A percentile compares a stretch with the other conserved stretches of the same genome.
phyloP scores from a whole-genome alignment of 2,329 filamentous ascomycete species.

The Scopulariopsis brevicaulis region DNA sequence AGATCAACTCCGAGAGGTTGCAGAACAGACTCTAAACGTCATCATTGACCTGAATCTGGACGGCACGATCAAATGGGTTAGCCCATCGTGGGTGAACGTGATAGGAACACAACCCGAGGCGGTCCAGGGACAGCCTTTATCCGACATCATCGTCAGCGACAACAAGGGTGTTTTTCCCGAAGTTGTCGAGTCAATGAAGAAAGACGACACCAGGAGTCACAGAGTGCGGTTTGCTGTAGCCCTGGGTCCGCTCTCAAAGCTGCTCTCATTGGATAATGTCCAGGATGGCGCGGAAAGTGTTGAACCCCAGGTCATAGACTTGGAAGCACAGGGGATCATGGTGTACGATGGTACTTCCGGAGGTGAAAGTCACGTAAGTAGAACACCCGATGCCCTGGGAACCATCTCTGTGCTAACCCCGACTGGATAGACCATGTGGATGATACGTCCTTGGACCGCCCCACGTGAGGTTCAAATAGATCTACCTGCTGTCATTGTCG shows the following conservation, averaged over 20 bases:
- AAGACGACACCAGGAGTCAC: conserved; percentile 86
- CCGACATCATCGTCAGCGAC: conserved; percentile 66
- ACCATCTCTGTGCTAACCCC: conserved; percentile 4
- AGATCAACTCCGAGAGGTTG: conserved; percentile 87
- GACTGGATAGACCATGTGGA: conserved; percentile 86
- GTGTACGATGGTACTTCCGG: conserved; percentile 85
- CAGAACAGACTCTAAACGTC: conserved; percentile 91
- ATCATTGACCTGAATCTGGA: conserved; percentile 91
- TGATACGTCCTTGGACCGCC: conserved; percentile 84
- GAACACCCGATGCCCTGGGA: not conserved
- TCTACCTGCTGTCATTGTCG: conserved; percentile 76
- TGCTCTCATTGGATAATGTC: conserved; percentile 35
- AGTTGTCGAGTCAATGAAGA: conserved; percentile 77
- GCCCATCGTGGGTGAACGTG: conserved; percentile 89
- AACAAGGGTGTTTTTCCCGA: conserved; percentile 73
- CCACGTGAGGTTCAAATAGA: conserved; percentile 94
- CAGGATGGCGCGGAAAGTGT: conserved; percentile 20
- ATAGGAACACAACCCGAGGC: conserved; percentile 67
- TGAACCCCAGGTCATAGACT: conserved; percentile 50
- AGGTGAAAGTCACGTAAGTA: conserved; percentile 77
- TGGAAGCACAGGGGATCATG: conserved; percentile 97
- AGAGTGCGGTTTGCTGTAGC: conserved; percentile 72
- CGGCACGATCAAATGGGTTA: conserved; percentile 88
- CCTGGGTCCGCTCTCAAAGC: conserved; percentile 57
- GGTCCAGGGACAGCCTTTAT: conserved; percentile 66